Percentiles rank a stretch among this genome's conserved stretches.
Evolutionary conservation across 306 rosid genomes (phyloP).

Genomic region (Nissolia schottii): DNA sequence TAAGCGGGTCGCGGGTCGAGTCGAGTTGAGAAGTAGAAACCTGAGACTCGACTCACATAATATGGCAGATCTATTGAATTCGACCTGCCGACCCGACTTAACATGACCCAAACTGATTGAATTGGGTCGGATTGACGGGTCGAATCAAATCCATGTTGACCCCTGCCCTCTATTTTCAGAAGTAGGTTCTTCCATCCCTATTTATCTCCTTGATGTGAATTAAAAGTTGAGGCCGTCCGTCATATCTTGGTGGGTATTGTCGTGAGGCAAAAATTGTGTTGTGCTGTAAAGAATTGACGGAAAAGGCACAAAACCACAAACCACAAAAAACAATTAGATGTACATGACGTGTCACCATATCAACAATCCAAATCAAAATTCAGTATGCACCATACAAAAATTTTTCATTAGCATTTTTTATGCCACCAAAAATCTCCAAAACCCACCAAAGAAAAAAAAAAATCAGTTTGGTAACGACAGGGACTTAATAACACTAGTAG

Average conservation of each 20-base stretch:
- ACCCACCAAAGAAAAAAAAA: slow-evolving; percentile 20
- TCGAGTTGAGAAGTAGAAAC: no score
- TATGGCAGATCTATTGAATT: no score
- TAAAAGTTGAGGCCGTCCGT: not conserved
- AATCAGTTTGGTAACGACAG: slow-evolving; percentile 24
- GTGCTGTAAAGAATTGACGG: not conserved
- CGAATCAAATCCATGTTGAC: no score
- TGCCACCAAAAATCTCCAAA: slow-evolving; percentile 15
- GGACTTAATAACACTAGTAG: no score
- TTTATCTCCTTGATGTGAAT: no score
- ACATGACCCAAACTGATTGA: no score
- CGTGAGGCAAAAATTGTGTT: not conserved
- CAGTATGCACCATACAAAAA: slow-evolving; percentile 18
- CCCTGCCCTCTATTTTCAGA: no score
- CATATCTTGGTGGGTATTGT: not conserved
- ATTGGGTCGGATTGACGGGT: no score
- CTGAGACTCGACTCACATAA: no score
- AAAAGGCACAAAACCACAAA: not conserved
- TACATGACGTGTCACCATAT: slow-evolving; percentile 36
- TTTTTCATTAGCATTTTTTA: not conserved
- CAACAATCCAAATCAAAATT: slow-evolving; percentile 19
- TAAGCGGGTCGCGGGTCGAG: no score
- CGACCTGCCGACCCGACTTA: no score
- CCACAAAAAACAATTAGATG: not conserved
- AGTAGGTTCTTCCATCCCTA: no score